Evolutionary conservation across 306 rosid genomes (phyloP).

Genomic region (Vigna radiata): DNA sequence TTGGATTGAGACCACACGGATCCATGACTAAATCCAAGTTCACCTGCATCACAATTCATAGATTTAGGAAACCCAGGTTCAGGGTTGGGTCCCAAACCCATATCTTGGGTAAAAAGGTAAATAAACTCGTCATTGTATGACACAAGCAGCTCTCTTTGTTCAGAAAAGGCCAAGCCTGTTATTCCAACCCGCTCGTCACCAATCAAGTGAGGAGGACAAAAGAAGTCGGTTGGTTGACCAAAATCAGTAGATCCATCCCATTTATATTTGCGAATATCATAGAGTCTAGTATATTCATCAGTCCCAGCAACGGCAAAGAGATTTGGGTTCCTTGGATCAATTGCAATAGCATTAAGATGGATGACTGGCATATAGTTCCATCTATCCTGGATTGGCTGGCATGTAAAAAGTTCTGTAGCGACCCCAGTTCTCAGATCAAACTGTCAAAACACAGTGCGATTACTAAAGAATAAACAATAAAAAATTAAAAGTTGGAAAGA

Average conservation of each 20-base stretch:
- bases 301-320: conserved; percentile 86
- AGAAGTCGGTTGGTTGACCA: conserved; percentile 72
- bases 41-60: conserved; percentile 65
- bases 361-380: conserved; percentile 55
- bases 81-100: conserved; percentile 83
- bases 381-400: conserved; percentile 64
- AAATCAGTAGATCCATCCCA: conserved; percentile 80
- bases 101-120: conserved; percentile 82
- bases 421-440: conserved; percentile 84
- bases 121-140: conserved; percentile 82
- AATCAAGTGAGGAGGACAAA: conserved; percentile 83
- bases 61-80: conserved; percentile 56
- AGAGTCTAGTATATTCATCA: conserved; percentile 81
- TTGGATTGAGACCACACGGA: conserved; percentile 51
- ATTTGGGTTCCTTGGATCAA: conserved; percentile 96
- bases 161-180: conserved; percentile 97
- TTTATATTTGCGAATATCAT: conserved; percentile 82
- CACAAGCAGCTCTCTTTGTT: conserved; percentile 89
- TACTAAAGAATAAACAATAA: conserved; percentile 6
- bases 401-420: conserved; percentile 79
- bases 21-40: conserved; percentile 50
- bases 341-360: conserved; percentile 84
- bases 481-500: conserved; percentile 30
- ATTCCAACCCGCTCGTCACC: conserved; percentile 69
- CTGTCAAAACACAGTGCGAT: conserved; percentile 55